phyloP scores from a whole-genome alignment of 2,329 filamentous ascomycete species.

The Hortaea werneckii region DNA sequence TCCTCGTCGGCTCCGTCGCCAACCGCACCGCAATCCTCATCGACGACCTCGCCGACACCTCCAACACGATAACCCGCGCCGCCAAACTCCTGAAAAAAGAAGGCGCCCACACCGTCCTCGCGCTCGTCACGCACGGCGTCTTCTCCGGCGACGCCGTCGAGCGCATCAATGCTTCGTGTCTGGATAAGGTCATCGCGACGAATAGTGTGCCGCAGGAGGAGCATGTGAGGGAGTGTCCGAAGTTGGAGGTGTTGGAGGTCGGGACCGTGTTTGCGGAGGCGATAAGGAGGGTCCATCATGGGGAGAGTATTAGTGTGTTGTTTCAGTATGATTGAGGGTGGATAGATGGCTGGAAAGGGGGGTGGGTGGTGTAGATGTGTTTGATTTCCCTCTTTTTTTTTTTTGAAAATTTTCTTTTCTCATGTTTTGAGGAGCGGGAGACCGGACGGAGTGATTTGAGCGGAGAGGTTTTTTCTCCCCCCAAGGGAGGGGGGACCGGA shows the following conservation, averaged over 20 bases:
- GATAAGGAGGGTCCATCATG: slow-evolving; percentile 91
- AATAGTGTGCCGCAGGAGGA: slow-evolving; percentile 88
- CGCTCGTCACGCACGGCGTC: slow-evolving; percentile 87
- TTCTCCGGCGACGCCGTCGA: slow-evolving; percentile 91
- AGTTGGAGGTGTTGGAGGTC: slow-evolving; percentile 85
- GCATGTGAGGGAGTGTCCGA: slow-evolving; percentile 59
- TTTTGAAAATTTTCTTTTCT: too few species aligned
- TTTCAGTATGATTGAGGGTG: slow-evolving; percentile 64
- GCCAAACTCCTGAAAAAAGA: slow-evolving; percentile 96
- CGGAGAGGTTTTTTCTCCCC: too few species aligned
- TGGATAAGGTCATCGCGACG: slow-evolving; percentile 80
- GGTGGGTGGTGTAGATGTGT: too few species aligned
- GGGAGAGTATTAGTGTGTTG: slow-evolving; percentile 91
- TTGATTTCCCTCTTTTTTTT: too few species aligned
- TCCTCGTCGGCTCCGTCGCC: slow-evolving; percentile 80
- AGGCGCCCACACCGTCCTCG: slow-evolving; percentile 78
- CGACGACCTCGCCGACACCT: slow-evolving; percentile 90
- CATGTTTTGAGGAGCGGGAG: too few species aligned
- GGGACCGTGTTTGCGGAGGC: slow-evolving; percentile 85
- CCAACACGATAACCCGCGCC: slow-evolving; percentile 91
- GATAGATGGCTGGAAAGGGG: too few species aligned
- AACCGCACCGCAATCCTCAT: slow-evolving; percentile 79
- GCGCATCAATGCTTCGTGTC: slow-evolving; percentile 80
- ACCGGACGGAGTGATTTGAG: too few species aligned
- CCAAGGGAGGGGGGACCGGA: too few species aligned